These are phyloP conservation scores for Termitomyces sp. DNA, from an alignment of 768 basidiomycete species.

Conservation along the genomic window DNA sequence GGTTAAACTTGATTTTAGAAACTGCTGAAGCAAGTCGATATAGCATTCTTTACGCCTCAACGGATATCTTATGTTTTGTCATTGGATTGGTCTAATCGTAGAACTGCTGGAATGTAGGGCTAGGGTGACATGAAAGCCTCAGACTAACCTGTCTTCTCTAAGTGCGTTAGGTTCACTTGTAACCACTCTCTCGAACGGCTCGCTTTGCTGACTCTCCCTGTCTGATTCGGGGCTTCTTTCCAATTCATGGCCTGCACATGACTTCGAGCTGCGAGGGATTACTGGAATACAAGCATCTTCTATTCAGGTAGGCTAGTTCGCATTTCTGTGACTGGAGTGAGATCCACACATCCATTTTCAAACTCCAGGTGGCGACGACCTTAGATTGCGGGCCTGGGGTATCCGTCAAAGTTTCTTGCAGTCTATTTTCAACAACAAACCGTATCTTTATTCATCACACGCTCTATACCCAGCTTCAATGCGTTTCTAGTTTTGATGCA, in stretches of 20 bases:
- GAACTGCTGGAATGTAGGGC: slow-evolving; percentile 33
- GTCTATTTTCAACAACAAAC: slow-evolving; percentile 69
- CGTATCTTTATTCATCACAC: slow-evolving; percentile 29
- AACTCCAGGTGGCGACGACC: slow-evolving; percentile 82
- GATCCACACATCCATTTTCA: not conserved
- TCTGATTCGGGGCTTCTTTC: slow-evolving; percentile 42
- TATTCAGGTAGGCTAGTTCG: slow-evolving; percentile 63
- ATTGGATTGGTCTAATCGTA: slow-evolving; percentile 75
- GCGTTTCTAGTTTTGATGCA: slow-evolving; percentile 67
- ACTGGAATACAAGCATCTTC: slow-evolving; percentile 72
- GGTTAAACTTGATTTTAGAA: slow-evolving; percentile 23
- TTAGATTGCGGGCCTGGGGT: slow-evolving; percentile 90
- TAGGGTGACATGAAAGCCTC: not conserved
- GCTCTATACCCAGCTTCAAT: not conserved
- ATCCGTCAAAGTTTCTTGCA: slow-evolving; percentile 51
- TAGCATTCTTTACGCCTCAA: slow-evolving; percentile 42
- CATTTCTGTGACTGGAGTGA: slow-evolving; percentile 17
- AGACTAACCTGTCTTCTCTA: not conserved
- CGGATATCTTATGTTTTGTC: slow-evolving; percentile 78
- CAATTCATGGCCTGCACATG: slow-evolving; percentile 73
- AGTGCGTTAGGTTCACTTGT: slow-evolving; percentile 57
- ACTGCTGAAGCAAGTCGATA: slow-evolving; percentile 30
- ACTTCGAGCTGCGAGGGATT: slow-evolving; percentile 94
- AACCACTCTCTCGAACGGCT: slow-evolving; percentile 80
- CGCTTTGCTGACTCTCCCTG: slow-evolving; percentile 53